Conservation (phyloP, 768 basidiomycete genomes). For the Boletus subparvulus region DNA sequence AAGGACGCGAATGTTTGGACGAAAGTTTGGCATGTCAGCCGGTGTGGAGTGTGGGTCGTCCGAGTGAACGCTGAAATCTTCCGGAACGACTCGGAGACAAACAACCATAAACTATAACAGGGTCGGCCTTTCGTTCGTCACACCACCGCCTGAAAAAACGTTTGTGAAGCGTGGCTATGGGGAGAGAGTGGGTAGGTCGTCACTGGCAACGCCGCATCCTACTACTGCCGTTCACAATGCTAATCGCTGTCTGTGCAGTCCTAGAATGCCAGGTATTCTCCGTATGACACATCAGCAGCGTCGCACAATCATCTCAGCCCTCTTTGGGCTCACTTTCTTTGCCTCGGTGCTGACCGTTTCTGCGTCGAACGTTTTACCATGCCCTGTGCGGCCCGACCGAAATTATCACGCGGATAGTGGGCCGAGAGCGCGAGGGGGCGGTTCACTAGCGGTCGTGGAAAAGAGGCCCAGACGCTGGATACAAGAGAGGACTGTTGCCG, state of each 20-base stretch:
- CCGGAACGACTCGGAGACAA: constrained; percentile 10
- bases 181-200: constrained; percentile 20
- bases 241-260: constrained; percentile 51
- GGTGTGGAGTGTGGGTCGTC: background rate
- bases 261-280: constrained; percentile 61
- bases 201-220: too few species aligned
- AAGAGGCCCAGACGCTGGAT: constrained; percentile 79
- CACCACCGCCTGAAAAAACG: background rate
- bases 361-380: constrained; percentile 75
- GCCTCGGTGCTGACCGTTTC: constrained; percentile 78
- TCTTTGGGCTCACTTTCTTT: constrained; percentile 80
- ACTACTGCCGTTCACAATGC: constrained; percentile 30
- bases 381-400: constrained; percentile 66
- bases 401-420: constrained; percentile 59
- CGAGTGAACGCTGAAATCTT: background rate
- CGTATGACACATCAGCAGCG: constrained; percentile 57
- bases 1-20: constrained; percentile 53
- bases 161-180: constrained; percentile 25
- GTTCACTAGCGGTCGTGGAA: constrained; percentile 45
- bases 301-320: constrained; percentile 71
- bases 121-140: background rate
- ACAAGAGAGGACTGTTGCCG: constrained; percentile 53
- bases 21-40: constrained; percentile 24
- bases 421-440: constrained; percentile 25
- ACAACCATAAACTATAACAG: constrained; percentile 22